Evolutionary conservation across 176 grass and related monocot genomes (phyloP).

Genomic region (Eremochloa ophiuroides): DNA sequence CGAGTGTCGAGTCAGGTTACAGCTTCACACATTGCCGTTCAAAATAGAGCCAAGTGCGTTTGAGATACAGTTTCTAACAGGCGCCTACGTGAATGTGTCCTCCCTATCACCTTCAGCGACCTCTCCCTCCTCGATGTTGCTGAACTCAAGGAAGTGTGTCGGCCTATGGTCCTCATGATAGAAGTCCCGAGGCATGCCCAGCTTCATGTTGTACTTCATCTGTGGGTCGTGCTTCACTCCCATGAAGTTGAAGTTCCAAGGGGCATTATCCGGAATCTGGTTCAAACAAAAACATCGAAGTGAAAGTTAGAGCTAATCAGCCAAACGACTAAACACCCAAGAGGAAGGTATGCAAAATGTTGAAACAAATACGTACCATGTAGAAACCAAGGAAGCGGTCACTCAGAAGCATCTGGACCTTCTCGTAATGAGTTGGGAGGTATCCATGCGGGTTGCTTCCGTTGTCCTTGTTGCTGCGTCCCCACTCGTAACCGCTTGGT

Average conservation of each 20-base stretch:
- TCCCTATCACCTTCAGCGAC: conserved; percentile 74
- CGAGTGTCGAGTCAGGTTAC: neutral
- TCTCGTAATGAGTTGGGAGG: conserved; percentile 94
- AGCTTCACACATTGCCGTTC: neutral
- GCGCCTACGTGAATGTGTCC: conserved; percentile 63
- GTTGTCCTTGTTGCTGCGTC: conserved; percentile 90
- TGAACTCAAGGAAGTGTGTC: conserved; percentile 89
- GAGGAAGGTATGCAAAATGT: neutral
- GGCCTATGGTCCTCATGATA: conserved; percentile 95
- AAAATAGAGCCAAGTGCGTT: conserved; percentile 4
- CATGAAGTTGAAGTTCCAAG: conserved; percentile 99
- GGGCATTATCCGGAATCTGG: conserved; percentile 80
- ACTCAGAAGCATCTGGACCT: conserved; percentile 99
- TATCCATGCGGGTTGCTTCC: conserved; percentile 99
- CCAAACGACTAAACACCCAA: neutral
- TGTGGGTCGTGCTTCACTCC: conserved; percentile 84
- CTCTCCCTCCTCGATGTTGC: conserved; percentile 84
- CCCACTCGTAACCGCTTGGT: conserved; percentile 93
- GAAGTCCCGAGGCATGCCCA: conserved; percentile 77
- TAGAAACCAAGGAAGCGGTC: conserved; percentile 98
- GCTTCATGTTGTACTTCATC: conserved; percentile 87
- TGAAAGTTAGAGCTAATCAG: neutral
- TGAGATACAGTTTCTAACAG: neutral
- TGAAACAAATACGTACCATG: conserved; percentile 52
- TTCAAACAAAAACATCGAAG: neutral